A percentile compares a stretch with the other conserved stretches of the same genome.
These are phyloP conservation scores for Suhomyces panamericanus DNA, from an alignment of 1,139 yeast genomes.

Conservation along the genomic window DNA sequence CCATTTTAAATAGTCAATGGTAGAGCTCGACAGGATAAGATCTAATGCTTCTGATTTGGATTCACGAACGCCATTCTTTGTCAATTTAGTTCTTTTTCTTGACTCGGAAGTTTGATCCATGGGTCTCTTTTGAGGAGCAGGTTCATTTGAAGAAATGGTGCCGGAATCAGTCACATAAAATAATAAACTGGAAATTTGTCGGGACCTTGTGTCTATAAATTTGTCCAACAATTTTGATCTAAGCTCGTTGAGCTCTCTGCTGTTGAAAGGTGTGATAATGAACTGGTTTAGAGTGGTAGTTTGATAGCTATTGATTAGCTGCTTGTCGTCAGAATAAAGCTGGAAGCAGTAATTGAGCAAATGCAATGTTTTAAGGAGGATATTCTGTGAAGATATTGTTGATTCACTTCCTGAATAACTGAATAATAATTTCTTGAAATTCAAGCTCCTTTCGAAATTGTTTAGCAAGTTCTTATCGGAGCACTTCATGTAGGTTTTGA, in stretches of 20 bases:
- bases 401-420: not conserved
- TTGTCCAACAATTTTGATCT: conserved; percentile 12
- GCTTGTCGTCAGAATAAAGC: conserved; percentile 10
- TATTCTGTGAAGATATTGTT: not conserved
- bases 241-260: conserved; percentile 19
- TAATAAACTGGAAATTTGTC: conserved; percentile 11
- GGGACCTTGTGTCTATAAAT: conserved; percentile 7
- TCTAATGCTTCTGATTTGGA: not conserved
- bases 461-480: conserved; percentile 19
- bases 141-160: not conserved
- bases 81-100: not conserved
- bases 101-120: not conserved
- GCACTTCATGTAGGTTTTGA: conserved; percentile 26
- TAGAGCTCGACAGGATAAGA: conserved; percentile 4
- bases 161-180: conserved; percentile 9
- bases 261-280: conserved; percentile 21
- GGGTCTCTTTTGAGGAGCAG: not conserved
- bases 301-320: conserved; percentile 18
- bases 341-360: conserved; percentile 22
- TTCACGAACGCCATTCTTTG: not conserved
- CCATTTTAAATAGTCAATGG: conserved; percentile 25
- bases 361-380: conserved; percentile 21
- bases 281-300: conserved; percentile 17
- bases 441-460: conserved; percentile 19
- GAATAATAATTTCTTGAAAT: not conserved